Percentiles rank a stretch among this genome's conserved stretches.
phyloP scores from a whole-genome alignment of 2,329 filamentous ascomycete species.

The Colletotrichum shisoi region DNA sequence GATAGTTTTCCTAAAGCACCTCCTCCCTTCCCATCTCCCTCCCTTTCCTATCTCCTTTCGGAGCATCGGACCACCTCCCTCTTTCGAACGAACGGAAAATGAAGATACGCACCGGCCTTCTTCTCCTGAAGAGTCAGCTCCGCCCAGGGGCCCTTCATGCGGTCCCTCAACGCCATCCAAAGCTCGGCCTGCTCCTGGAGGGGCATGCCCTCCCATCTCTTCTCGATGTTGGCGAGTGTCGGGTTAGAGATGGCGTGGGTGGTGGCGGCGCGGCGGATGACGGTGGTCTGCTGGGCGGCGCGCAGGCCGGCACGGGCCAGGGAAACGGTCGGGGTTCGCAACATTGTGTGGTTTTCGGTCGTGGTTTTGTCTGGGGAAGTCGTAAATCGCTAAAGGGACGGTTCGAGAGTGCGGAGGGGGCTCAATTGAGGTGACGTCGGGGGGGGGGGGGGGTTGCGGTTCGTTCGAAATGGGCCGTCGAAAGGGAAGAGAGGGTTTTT shows the following conservation, averaged over 20 bases:
- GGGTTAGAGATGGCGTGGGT: conserved; percentile 97
- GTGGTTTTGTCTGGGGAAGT: conserved; percentile 31
- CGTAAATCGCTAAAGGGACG: conserved; percentile 37
- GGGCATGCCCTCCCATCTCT: conserved; percentile 97
- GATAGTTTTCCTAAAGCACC: neutral
- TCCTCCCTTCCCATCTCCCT: neutral
- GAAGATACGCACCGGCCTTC: conserved; percentile 86
- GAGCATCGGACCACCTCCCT: conserved; percentile 22
- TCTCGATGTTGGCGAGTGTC: conserved; percentile 97
- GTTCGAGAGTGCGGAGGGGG: conserved; percentile 34
- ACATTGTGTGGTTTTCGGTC: conserved; percentile 53
- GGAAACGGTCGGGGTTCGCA: conserved; percentile 63
- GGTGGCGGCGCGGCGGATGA: conserved; percentile 64
- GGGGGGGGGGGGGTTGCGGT: conserved; percentile 25
- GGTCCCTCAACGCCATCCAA: conserved; percentile 97
- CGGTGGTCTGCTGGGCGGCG: conserved; percentile 50
- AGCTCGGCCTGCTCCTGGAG: conserved; percentile 99
- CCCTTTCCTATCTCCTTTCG: conserved; percentile 11
- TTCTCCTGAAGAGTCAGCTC: conserved; percentile 96
- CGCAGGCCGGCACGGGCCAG: conserved; percentile 60
- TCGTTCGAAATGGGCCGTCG: conserved; percentile 28
- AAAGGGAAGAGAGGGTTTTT: conserved; percentile 40
- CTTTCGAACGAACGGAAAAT: conserved; percentile 19
- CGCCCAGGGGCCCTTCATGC: conserved; percentile 98
- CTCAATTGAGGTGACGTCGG: conserved; percentile 47